Base-by-base conservation (phyloP, 1,139 yeast genomes). In the Magnusiomyces ingens region DNA sequence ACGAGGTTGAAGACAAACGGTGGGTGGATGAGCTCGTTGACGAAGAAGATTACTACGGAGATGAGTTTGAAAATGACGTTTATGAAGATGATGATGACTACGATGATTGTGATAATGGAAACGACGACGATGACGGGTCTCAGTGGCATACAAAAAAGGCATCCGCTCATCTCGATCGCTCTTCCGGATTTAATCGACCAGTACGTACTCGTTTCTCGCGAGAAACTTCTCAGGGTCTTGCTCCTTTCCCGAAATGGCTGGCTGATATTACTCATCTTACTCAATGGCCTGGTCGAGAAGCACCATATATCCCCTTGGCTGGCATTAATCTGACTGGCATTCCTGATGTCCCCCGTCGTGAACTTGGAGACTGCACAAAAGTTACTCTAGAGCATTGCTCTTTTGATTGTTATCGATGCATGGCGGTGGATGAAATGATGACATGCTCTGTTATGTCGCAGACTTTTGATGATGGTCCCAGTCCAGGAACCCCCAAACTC, bases 391-490 rank as follows among this genome's bases (percentile, higher is more conserved):
- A 71, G 13, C 74, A 78, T 29, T 90, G 98, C 65, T 85, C 96
- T 0, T 90, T 88, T 71, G 97, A 90, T 67, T 90, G 98, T 67
- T 78, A 75, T 67, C 79, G 84, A 60, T 90, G 97, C 69, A 80
- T 83, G 17, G 79, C 83, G n/a, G 76, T 72, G 45, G 95, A 86
- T 67, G 98, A 90, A 64, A 80, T 86, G 4, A 78, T 75, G 62
- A 80, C 93, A 1, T 90, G 97, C 66, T 80, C 85, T 1, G 54
- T 59, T 8, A 58, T 91, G 48, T 81, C 91, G 0, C 98, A 91
- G 69, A 85, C 96, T 0, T 91, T 91, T 70, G 99, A 91, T 67
- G 98, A 93, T 67, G 98, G 99, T 0, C 99, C 99, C 1, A 79
- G 93, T 0, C 81, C 81, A 0, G 77, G 80, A 21, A 90, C 97